Evolutionary conservation across 768 basidiomycete species (phyloP).

Genomic region (Podaxis rugospora): DNA sequence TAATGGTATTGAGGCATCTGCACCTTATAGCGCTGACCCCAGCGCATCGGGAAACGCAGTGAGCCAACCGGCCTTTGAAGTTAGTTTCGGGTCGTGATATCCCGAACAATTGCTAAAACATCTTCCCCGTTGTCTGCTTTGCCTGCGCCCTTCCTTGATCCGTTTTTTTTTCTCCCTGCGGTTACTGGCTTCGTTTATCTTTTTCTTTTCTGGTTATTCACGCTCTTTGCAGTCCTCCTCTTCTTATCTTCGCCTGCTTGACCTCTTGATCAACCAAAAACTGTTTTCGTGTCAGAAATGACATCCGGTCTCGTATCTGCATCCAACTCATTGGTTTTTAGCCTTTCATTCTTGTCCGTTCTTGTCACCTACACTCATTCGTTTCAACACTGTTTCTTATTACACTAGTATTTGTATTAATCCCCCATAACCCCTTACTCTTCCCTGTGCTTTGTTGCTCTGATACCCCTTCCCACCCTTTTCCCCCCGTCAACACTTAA

Average conservation of each 20-base stretch:
- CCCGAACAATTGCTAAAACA: neutral
- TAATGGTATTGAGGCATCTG: neutral
- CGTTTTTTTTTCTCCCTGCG: neutral
- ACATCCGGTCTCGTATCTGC: neutral
- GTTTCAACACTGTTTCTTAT: neutral
- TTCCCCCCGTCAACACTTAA: neutral
- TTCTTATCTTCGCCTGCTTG: neutral
- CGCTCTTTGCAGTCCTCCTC: neutral
- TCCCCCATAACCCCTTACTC: neutral
- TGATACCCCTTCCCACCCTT: neutral
- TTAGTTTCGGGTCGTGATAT: neutral
- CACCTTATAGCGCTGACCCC: neutral
- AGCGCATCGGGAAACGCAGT: neutral
- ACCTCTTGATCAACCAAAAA: neutral
- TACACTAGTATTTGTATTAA: neutral
- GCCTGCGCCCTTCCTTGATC: neutral
- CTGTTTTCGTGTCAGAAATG: neutral
- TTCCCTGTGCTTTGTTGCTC: neutral
- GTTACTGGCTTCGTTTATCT: neutral
- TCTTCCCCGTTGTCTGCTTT: neutral
- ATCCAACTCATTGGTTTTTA: neutral
- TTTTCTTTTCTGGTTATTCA: neutral
- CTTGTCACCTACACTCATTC: neutral
- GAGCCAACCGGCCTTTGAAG: neutral
- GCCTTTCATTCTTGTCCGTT: neutral